phyloP scores from a whole-genome alignment of 2,329 filamentous ascomycete species.

The Fusarium austroafricanum region DNA sequence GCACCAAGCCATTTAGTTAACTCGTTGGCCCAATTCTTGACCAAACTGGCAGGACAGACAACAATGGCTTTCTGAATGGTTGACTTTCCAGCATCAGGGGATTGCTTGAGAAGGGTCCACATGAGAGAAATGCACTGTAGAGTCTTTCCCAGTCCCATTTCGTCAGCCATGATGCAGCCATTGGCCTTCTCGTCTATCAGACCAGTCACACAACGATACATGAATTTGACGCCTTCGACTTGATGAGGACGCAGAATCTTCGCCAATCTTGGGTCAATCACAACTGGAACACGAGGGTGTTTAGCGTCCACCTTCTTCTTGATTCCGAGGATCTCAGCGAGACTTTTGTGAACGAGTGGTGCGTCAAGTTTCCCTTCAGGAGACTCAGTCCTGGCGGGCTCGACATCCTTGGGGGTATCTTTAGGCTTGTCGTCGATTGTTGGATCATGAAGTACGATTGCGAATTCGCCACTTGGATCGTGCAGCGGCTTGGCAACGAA shows the following conservation, averaged over 20 bases:
- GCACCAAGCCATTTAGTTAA: conserved; percentile 95
- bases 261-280: conserved; percentile 89
- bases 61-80: conserved; percentile 98
- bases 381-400: conserved; percentile 45
- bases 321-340: conserved; percentile 93
- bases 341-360: conserved; percentile 90
- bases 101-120: conserved; percentile 97
- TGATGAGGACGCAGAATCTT: conserved; percentile 97
- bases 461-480: conserved; percentile 94
- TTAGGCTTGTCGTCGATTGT: conserved; percentile 88
- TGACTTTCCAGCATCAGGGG: conserved; percentile 90
- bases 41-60: conserved; percentile 94
- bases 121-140: conserved; percentile 95
- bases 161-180: conserved; percentile 99
- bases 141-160: conserved; percentile 98
- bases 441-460: conserved; percentile 95
- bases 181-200: conserved; percentile 93
- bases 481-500: conserved; percentile 92
- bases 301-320: conserved; percentile 88
- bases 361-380: conserved; percentile 70
- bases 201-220: conserved; percentile 95
- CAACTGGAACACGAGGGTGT: conserved; percentile 91
- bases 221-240: conserved; percentile 96
- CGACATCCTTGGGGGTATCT: conserved; percentile 49
- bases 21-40: conserved; percentile 98